Base-by-base conservation (phyloP, 2,329 filamentous ascomycete species). In the Verticillium dahliae region DNA sequence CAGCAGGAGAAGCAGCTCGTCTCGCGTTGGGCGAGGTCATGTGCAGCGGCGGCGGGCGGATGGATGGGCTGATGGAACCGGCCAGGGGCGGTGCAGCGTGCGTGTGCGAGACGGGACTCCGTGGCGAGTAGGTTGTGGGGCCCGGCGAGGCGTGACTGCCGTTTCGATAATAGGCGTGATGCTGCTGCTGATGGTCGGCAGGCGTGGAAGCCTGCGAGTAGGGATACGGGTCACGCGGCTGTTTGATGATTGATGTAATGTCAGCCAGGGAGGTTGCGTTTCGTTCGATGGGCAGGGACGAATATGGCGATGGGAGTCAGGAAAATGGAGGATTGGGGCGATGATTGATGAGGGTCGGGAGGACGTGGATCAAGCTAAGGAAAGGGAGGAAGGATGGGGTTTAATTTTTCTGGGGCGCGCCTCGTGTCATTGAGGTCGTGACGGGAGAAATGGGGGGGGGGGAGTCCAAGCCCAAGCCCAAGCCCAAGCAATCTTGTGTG, bases 211-310 rank as follows among this genome's bases (percentile, higher is more conserved):
- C 63, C 65, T 74, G 73, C 57, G 78, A 70, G 71, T 83, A 82
- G 61, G 70, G 72, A 74, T 84, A 84, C 37, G 78, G 71, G 66
- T 85, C 83, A 70, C 78, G 81, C 69, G 74, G 72, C 81, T 84
- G 70, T 67, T 66, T 67, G 63, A 61, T 61, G 67, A 60, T 52
- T 61, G 67, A 60, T 52, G 61, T 4, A 37, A 41, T 58, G 37
- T 58, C 37, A 58, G 56, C 15, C 11, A 14, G 56, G 22, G 18
- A n/a, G 52, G 52, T 35, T n/a, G 54, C 27, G 54, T 34, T 34
- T 52, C 13, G 35, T 10, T 18, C 22, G 45, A 50, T 50, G 45
- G 27, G 27, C 15, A 27, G n/a, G 22, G 45, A 50, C n/a, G 18
- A 22, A 27, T n/a, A 11, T 50, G 45, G 45, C 7, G 45, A 50